phyloP scores from a whole-genome alignment of 225 moss, liverwort and hornwort genomes.

The Takakia lepidozioides region DNA sequence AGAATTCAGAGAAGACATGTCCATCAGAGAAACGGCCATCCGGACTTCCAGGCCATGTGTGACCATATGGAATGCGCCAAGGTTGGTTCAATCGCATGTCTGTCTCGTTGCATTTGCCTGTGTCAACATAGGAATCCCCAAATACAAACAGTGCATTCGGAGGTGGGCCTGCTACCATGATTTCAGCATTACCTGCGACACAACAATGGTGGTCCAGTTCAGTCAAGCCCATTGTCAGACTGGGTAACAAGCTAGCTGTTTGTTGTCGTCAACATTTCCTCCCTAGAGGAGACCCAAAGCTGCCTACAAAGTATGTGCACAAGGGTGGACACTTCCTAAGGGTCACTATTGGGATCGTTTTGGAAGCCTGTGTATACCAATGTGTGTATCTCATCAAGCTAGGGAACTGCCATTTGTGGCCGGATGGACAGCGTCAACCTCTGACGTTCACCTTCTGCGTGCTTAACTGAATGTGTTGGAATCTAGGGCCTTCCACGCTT shows the following conservation, averaged over 20 bases:
- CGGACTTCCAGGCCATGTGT: conserved; percentile 30
- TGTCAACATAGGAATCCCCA: conserved; percentile 48
- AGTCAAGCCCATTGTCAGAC: background rate
- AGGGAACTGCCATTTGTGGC: too few species aligned
- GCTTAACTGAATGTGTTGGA: too few species aligned
- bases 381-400: background rate
- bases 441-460: too few species aligned
- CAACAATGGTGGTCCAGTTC: background rate
- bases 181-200: conserved; percentile 15
- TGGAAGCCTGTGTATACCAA: background rate
- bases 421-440: too few species aligned
- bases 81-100: conserved; percentile 19
- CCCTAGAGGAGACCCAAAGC: background rate
- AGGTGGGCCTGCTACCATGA: conserved; percentile 7
- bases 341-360: too few species aligned
- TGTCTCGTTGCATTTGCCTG: conserved; percentile 52
- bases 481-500: too few species aligned
- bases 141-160: conserved; percentile 45
- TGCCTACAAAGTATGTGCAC: background rate
- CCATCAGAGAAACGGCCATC: conserved; percentile 46
- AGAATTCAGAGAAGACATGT: conserved; percentile 34
- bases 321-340: too few species aligned
- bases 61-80: conserved; percentile 38
- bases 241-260: background rate
- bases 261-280: background rate